A percentile compares a stretch with the other conserved stretches of the same genome.
These are phyloP conservation scores for Cyclostephanos invisitatus DNA, from an alignment of 108 stramenopile genomes.

Conservation along the genomic window DNA sequence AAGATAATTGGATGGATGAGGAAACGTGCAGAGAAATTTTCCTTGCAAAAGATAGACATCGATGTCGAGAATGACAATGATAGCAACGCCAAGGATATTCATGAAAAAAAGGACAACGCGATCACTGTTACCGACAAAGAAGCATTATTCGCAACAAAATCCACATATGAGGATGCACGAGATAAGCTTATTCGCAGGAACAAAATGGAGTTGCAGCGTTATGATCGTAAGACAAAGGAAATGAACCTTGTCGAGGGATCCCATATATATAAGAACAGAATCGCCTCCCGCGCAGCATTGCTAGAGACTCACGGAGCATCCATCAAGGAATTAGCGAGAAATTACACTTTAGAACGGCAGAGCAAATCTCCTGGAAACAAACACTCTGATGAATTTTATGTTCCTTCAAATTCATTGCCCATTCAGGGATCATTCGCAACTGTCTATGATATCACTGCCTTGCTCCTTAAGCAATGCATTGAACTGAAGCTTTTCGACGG, in stretches of 20 bases:
- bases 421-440: conserved; percentile 68
- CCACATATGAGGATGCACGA: conserved; percentile 34
- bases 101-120: conserved; percentile 8
- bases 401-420: conserved; percentile 34
- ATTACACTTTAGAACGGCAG: conserved; percentile 26
- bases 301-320: conserved; percentile 61
- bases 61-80: conserved; percentile 19
- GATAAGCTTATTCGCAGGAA: conserved; percentile 23
- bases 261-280: conserved; percentile 37
- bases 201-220: conserved; percentile 28
- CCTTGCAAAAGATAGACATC: conserved; percentile 15
- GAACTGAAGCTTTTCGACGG: conserved; percentile 58
- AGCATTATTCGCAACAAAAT: conserved; percentile 2
- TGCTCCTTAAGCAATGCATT: conserved; percentile 71
- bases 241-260: conserved; percentile 37
- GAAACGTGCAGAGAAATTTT: conserved; percentile 43
- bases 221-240: conserved; percentile 42
- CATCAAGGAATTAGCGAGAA: conserved; percentile 37
- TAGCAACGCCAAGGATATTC: conserved; percentile 18
- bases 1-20: conserved; percentile 63
- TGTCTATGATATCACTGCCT: conserved; percentile 67
- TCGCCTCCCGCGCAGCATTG: conserved; percentile 45
- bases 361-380: conserved; percentile 4
- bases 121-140: conserved; percentile 3
- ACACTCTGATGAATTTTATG: background rate